Evolutionary conservation across 73 alveolate genomes (phyloP).

Genomic region (Tetrahymena elliotti): DNA sequence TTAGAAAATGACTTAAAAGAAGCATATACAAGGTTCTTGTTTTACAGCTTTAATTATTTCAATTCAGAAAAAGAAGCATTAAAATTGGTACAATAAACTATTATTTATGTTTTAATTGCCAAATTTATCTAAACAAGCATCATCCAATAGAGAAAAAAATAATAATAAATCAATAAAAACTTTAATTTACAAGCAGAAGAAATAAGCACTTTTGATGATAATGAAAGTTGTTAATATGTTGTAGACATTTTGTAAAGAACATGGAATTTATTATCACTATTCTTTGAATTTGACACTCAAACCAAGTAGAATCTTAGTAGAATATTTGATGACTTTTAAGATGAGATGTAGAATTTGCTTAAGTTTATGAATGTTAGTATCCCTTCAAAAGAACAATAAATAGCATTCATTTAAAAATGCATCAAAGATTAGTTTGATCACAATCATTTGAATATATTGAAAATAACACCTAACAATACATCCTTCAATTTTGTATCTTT

Average conservation of each 20-base stretch:
- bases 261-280: neutral
- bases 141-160: neutral
- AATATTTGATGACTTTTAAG: neutral
- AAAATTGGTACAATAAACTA: neutral
- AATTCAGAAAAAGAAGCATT: neutral
- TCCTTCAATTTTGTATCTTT: neutral
- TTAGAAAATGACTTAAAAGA: neutral
- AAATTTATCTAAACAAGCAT: neutral
- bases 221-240: neutral
- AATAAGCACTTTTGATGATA: neutral
- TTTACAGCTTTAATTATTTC: neutral
- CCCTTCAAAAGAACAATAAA: neutral
- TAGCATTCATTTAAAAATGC: neutral
- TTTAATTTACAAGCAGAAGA: neutral
- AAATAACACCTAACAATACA: neutral
- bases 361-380: neutral
- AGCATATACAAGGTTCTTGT: neutral
- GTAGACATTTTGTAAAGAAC: neutral
- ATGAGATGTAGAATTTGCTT: neutral
- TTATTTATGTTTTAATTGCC: neutral
- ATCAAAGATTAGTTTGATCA: neutral
- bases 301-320: neutral
- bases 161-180: neutral
- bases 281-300: neutral
- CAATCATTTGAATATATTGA: neutral